Evolutionary conservation across 352 stramenopile species (phyloP).

Genomic region (Globisporangium megalacanthum): DNA sequence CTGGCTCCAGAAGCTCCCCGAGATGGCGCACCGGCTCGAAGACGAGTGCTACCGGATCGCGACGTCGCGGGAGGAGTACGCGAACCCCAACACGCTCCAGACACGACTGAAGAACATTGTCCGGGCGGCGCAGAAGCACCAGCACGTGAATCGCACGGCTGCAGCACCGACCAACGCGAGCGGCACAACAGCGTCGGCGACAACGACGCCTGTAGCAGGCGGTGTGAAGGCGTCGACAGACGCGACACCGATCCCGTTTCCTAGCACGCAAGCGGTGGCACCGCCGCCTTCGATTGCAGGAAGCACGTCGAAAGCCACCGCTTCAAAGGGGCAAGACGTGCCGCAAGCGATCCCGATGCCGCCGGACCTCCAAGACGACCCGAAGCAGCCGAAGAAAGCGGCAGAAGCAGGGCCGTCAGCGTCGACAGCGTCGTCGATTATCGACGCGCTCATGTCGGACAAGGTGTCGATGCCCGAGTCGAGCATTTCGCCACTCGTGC

Average conservation of each 20-base stretch:
- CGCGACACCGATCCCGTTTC: conserved; percentile 49
- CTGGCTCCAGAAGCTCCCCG: conserved; percentile 96
- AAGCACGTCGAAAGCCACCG: conserved; percentile 1
- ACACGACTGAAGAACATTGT: conserved; percentile 94
- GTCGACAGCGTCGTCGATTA: conserved; percentile 25
- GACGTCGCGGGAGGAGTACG: conserved; percentile 90
- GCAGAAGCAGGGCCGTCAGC: conserved; percentile 21
- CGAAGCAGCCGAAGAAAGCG: conserved; percentile 25
- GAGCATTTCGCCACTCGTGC: conserved; percentile 26
- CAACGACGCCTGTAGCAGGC: conserved; percentile 15
- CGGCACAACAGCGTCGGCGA: conserved; percentile 3
- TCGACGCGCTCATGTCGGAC: conserved; percentile 44
- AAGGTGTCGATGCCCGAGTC: conserved; percentile 28
- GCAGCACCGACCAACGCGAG: conserved; percentile 13
- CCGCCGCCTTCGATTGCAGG: neutral
- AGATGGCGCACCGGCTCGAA: conserved; percentile 97
- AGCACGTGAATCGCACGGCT: conserved; percentile 33
- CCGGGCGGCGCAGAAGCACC: conserved; percentile 61
- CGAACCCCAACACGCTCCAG: conserved; percentile 93
- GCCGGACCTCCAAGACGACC: conserved; percentile 52
- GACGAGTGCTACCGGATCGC: conserved; percentile 94
- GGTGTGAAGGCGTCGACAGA: conserved; percentile 5
- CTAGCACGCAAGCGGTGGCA: conserved; percentile 39
- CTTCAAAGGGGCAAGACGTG: conserved; percentile 16
- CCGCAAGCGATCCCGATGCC: conserved; percentile 76